These are phyloP conservation scores for Zygosaccharomyces bailii DNA, from an alignment of 805 yeast genomes.

Conservation along the genomic window DNA sequence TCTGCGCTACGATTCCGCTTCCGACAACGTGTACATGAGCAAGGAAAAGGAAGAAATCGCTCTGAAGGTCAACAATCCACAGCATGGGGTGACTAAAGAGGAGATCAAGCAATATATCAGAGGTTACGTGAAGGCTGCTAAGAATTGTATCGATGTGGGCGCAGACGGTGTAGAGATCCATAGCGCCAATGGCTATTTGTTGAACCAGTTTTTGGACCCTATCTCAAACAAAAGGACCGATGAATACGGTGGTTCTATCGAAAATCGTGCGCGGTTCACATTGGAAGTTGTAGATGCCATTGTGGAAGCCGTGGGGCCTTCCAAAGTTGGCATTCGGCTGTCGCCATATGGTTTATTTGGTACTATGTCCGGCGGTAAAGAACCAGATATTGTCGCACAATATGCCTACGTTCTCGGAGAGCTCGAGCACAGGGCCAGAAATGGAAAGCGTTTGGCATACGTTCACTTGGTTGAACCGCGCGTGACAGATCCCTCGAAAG, in stretches of 20 bases:
- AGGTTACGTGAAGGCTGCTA: conserved; percentile 47
- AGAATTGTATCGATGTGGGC: conserved; percentile 37
- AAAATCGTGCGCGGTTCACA: conserved; percentile 45
- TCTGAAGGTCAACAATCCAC: conserved; percentile 31
- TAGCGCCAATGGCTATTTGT: conserved; percentile 62
- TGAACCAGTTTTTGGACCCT: conserved; percentile 53
- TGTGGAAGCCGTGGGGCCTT: conserved; percentile 50
- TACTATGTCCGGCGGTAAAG: conserved; percentile 37
- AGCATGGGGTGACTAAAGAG: conserved; percentile 33
- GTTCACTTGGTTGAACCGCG: conserved; percentile 47
- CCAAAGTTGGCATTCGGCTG: conserved; percentile 46
- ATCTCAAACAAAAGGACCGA: conserved; percentile 46
- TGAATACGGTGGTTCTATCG: conserved; percentile 54
- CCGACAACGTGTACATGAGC: conserved; percentile 36
- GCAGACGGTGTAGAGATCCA: conserved; percentile 67
- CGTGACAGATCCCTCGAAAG: conserved; percentile 28
- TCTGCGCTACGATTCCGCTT: conserved; percentile 40
- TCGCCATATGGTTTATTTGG: conserved; percentile 47
- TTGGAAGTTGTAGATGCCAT: conserved; percentile 51
- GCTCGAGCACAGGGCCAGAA: conserved; percentile 37
- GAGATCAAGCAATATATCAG: conserved; percentile 42
- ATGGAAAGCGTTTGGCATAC: conserved; percentile 40
- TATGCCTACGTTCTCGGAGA: conserved; percentile 41
- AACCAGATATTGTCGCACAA: conserved; percentile 37
- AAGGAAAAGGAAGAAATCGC: conserved; percentile 39